These are phyloP conservation scores for Prosopis cineraria DNA, from an alignment of 306 rosid species.

Conservation along the genomic window DNA sequence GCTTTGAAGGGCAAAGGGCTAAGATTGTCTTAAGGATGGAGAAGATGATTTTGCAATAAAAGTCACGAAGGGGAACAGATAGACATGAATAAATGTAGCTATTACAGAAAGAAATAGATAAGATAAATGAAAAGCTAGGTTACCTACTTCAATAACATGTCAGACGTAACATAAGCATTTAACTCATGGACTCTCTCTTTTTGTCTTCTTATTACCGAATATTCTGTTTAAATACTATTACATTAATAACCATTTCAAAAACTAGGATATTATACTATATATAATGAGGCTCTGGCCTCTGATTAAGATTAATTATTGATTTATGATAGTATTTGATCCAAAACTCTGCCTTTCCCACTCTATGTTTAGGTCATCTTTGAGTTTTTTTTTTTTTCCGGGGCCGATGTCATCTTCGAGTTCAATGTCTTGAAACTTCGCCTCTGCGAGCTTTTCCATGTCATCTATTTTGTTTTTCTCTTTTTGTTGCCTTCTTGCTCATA, in stretches of 20 bases:
- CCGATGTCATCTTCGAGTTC: no score
- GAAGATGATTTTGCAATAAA: no score
- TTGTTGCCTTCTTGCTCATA: background rate
- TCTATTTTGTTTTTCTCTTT: background rate
- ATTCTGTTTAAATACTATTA: background rate
- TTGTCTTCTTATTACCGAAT: constrained; percentile 37
- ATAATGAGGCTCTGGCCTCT: background rate
- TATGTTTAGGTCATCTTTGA: background rate
- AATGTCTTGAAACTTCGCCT: background rate
- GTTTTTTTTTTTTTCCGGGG: no score
- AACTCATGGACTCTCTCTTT: background rate
- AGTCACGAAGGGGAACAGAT: background rate
- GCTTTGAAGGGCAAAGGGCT: no score
- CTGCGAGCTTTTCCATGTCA: background rate
- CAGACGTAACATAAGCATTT: constrained; percentile 12
- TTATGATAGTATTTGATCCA: background rate
- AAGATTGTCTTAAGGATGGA: no score
- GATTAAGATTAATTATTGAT: background rate
- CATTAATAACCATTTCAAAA: background rate
- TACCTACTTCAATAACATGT: constrained; percentile 43
- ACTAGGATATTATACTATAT: background rate
- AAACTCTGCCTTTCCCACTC: background rate
- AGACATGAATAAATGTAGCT: background rate
- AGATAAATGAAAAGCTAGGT: constrained; percentile 32
- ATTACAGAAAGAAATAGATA: constrained; percentile 26